Base-by-base conservation (phyloP, 768 basidiomycete species). In the Arthromyces matolae region DNA sequence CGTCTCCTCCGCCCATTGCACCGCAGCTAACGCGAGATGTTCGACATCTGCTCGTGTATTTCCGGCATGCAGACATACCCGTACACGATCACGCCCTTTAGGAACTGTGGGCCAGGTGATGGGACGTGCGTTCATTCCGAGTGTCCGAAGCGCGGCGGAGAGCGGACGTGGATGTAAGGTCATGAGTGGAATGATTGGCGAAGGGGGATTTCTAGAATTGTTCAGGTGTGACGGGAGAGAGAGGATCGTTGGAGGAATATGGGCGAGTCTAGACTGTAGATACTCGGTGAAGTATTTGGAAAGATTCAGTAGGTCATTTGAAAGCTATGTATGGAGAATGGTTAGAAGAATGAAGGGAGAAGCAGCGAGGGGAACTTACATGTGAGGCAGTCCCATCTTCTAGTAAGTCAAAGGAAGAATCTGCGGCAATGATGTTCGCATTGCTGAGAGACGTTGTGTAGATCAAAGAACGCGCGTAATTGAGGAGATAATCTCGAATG, bases 81-180 rank as follows among this genome's bases (percentile, higher is more conserved):
- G 68, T 2, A 97, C 84, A 14, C 93, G 79, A 51, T 93, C 87
- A 50, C 78, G 78, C 8, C 90, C 93, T 44, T 83, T 84, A 0
- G 93, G 91, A 0, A 96, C 93, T 0, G 93, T 96, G 0, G 95
- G 94, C 72, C 84, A 86, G 8, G 80, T 83, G 33, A 93, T 91
- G 4, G 88, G 82, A 3, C 84, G 80, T 0, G 84, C 86, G 54
- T 84, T 82, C 58, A 87, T 75, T 1, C 77, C 77, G 2, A 68
- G 65, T 18, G 64, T 47, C 36, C 66, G 59, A 36, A 96, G 82
- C 60, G 83, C 77, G 1, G 79, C 70, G 0, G 93, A 85, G 20
- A 96, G 79, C 0, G 82, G 79, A 2, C 86, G 88, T 0, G 94
- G 86, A 18, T 79, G 74, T 1, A 80, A 69, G 0, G 92, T 95